Conservation (phyloP, 148 eudicot genomes). For the Rhododendron henanense region DNA sequence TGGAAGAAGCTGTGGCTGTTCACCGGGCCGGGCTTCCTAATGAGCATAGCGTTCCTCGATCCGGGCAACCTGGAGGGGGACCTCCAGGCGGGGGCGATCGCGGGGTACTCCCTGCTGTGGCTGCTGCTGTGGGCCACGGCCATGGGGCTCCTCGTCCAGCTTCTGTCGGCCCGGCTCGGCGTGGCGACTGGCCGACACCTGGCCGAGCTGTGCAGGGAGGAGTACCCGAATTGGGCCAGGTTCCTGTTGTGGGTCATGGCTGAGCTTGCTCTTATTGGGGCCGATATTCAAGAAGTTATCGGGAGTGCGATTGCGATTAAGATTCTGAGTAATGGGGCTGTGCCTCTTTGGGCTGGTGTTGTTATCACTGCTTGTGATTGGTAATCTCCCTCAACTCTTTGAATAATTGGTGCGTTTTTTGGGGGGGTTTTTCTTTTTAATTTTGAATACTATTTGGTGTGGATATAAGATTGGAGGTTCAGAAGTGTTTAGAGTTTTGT, state of each 20-base stretch:
- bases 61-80: slow-evolving; percentile 96
- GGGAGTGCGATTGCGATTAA: slow-evolving; percentile 97
- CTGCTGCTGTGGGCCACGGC: slow-evolving; percentile 90
- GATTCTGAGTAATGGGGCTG: slow-evolving; percentile 65
- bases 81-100: slow-evolving; percentile 90
- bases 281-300: slow-evolving; percentile 97
- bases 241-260: slow-evolving; percentile 82
- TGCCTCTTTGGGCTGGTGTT: slow-evolving; percentile 99
- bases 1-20: slow-evolving; percentile 92
- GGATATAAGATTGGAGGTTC: not conserved
- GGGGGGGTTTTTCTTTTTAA: not conserved
- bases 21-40: slow-evolving; percentile 90
- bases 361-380: slow-evolving; percentile 89
- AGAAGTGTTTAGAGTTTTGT: not conserved
- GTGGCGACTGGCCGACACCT: slow-evolving; percentile 91
- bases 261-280: slow-evolving; percentile 78
- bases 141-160: slow-evolving; percentile 88
- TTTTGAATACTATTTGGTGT: not conserved
- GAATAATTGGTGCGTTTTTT: not conserved
- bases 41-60: slow-evolving; percentile 95
- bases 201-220: slow-evolving; percentile 87
- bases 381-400: slow-evolving; percentile 26
- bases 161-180: slow-evolving; percentile 81
- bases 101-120: slow-evolving; percentile 89
- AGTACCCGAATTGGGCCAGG: slow-evolving; percentile 93